These are phyloP conservation scores for Pichia kluyveri DNA, from an alignment of 805 yeast genomes.

Conservation along the genomic window DNA sequence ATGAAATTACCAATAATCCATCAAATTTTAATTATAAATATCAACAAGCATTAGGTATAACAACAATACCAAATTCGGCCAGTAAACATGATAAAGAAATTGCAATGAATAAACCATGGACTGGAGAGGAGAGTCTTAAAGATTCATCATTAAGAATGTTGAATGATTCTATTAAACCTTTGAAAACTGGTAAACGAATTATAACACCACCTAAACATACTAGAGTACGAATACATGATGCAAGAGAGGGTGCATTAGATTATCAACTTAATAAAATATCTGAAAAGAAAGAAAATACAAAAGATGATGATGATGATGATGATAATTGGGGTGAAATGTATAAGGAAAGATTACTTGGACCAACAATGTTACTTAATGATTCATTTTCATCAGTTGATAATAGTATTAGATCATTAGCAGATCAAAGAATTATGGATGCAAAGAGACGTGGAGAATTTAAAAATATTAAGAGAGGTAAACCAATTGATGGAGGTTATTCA, in stretches of 20 bases:
- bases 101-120: slow-evolving; percentile 51
- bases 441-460: slow-evolving; percentile 60
- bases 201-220: slow-evolving; percentile 9
- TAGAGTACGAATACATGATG: slow-evolving; percentile 40
- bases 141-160: slow-evolving; percentile 49
- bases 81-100: slow-evolving; percentile 35
- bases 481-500: slow-evolving; percentile 32
- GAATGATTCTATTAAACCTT: slow-evolving; percentile 40
- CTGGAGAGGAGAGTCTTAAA: slow-evolving; percentile 38
- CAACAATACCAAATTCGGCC: slow-evolving; percentile 36
- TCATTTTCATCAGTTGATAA: slow-evolving; percentile 38
- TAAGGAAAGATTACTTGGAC: slow-evolving; percentile 54
- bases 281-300: slow-evolving; percentile 15
- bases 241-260: slow-evolving; percentile 59
- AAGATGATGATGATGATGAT: slow-evolving; percentile 21
- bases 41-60: slow-evolving; percentile 32
- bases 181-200: slow-evolving; percentile 5
- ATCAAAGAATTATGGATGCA: slow-evolving; percentile 68
- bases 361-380: slow-evolving; percentile 37
- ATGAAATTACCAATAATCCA: slow-evolving; percentile 19
- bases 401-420: slow-evolving; percentile 59
- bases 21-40: slow-evolving; percentile 28
- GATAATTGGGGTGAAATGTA: slow-evolving; percentile 52
- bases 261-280: slow-evolving; percentile 42
- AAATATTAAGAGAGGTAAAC: slow-evolving; percentile 56